Base-by-base conservation (phyloP, 768 basidiomycete genomes). In the Pulveroboletus ravenelii region DNA sequence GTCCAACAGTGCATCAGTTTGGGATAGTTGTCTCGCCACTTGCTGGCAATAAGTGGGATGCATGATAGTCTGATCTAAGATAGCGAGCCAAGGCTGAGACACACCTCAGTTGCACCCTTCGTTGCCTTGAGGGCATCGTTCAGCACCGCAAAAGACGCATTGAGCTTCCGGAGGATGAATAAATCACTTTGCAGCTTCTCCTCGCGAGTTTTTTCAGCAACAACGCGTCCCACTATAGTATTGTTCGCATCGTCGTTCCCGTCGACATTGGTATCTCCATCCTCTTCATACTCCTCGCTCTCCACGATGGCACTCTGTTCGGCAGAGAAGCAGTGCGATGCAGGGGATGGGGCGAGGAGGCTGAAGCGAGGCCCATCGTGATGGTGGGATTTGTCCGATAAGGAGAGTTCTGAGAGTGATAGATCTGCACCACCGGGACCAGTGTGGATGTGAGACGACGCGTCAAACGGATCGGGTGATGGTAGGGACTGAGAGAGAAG, bases 171-270 rank as follows among this genome's bases (percentile, higher is more conserved):
- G 57, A 91, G 70, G 51, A 87, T 75, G 62, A 85, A 82, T 12
- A 88, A 62, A 66, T 91, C 89, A 58, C 78, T 80, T 55, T 84
- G 83, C 31, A 91, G 69, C 63, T 84, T 87, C 50, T 89, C 89
- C 60, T 90, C 86, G 40, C 82, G 74, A 43, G 72, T 59, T 53
- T 68, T 73, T 34, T 68, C 64, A 3, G 63, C 64, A 3, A 62
- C 51, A 27, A 45, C 51, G 14, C 58, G 64, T 39, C 41, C 56
- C 20, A 63, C 60, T 55, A 66, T 32, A 17, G 66, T 68, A 13
- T 56, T 45, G 45, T 68, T 45, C n/a, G 37, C 58, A 38, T 46
- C 54, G 36, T 59, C 54, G 13, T 54, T 48, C 10, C 36, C 50
- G 34, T 60, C 53, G 32, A 38, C 15, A 25, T 43, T 55, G 41